Evolutionary conservation across 2,329 filamentous ascomycete species (phyloP), one percentile per base, ranked within the genome.

Genomic region (Trichophyton verrucosum): DNA sequence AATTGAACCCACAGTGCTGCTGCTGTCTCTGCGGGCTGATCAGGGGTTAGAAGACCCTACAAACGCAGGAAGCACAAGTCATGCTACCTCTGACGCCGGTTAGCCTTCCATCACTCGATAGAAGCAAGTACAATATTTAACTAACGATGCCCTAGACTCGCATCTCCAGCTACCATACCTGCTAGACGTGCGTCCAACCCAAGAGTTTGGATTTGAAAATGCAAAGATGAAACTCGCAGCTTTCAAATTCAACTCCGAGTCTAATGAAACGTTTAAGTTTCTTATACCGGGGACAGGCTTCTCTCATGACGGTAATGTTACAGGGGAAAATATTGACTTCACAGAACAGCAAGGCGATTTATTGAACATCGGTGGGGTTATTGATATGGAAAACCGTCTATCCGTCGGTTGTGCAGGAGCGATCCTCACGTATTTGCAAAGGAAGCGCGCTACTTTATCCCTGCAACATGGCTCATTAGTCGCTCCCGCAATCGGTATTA

Each of bases 361-460:
- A 6, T 79, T 95, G 66, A 83, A 84, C 51, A 79, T 95, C 7
- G 84, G 86, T 2, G 82, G 87, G 1, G 82, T 78, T 63, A 80
- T 95, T 63, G 85, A 95, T 68, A 75, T 94, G 60, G 86, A 92
- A 2, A 92, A 87, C 66, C 77, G 74, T 4, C 71, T 88, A 11
- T 89, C 90, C 77, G 78, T 95, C 56, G 88, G 89, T 2, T 97
- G 94, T 73, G 88, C 87, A 27, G 90, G 91, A n/a, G 91, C 91
- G 27, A 76, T 97, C 1, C 75, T 97, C n/a, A 81, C 82, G 3
- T 89, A 95, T 65, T 73, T 96, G 24, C 84, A 89, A 66, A 84
- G 89, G 59, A 81, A 84, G 66, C 81, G 81, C 69, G 81, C 84
- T 44, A 79, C 82, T 2, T 80, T 83, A 40, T 86, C 84, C 67